Conservation (phyloP, 2,329 filamentous ascomycete species). For the Botrytis fabae region DNA sequence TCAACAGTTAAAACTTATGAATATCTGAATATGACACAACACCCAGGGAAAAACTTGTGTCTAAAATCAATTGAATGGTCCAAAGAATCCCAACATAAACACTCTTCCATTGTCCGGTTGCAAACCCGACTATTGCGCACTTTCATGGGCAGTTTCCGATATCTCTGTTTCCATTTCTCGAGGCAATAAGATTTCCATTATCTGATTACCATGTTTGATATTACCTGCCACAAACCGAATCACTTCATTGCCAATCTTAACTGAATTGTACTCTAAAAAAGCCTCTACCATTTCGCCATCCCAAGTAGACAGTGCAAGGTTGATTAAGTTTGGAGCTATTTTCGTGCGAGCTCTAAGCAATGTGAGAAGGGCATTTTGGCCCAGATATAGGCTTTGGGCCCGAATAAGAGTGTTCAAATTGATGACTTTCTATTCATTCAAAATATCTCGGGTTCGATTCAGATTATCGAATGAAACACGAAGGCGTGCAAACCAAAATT, state of each 20-base stretch:
- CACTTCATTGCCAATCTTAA: background rate
- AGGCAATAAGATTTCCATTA: background rate
- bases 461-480: fast-evolving
- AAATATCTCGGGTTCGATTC: no score
- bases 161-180: background rate
- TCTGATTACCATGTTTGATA: background rate
- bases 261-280: background rate
- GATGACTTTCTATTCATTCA: background rate
- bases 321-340: background rate
- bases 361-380: background rate
- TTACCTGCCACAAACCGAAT: background rate
- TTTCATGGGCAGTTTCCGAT: background rate
- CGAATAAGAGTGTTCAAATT: no score
- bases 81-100: background rate
- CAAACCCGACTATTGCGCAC: fast-evolving
- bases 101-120: background rate
- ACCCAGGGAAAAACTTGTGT: background rate
- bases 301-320: background rate
- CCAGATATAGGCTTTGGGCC: fast-evolving
- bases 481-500: fast-evolving
- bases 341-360: background rate
- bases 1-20: background rate
- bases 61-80: background rate
- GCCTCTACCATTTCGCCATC: background rate
- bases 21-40: background rate